Conservation (phyloP, 2,329 filamentous ascomycete species). For the Epichloe sylvatica region DNA sequence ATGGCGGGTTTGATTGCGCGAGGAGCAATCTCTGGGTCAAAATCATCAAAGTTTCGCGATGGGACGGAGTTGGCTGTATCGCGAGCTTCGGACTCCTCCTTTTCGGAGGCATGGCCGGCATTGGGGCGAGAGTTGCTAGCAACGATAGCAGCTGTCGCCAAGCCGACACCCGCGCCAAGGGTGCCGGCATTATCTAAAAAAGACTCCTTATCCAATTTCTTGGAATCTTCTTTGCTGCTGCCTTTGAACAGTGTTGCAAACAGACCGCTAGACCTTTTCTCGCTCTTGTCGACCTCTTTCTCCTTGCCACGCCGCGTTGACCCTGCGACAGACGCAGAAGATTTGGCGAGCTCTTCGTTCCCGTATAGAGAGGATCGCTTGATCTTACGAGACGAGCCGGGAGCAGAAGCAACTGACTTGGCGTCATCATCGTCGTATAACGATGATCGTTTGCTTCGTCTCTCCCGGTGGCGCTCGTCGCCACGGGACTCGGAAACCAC, state of each 20-base stretch:
- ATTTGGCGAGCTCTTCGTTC: slow-evolving; percentile 29
- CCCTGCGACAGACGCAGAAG: slow-evolving; percentile 20
- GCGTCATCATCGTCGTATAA: slow-evolving; percentile 30
- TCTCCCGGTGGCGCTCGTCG: slow-evolving; percentile 20
- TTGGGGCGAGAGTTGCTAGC: slow-evolving; percentile 28
- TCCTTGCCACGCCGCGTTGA: slow-evolving; percentile 24
- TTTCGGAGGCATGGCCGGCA: slow-evolving; percentile 31
- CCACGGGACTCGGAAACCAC: slow-evolving; percentile 32
- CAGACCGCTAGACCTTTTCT: slow-evolving; percentile 27
- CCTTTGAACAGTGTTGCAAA: slow-evolving; percentile 37
- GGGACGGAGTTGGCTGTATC: slow-evolving; percentile 10
- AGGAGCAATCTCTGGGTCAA: slow-evolving; percentile 45
- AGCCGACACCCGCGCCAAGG: slow-evolving; percentile 56
- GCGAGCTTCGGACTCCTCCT: slow-evolving; percentile 22
- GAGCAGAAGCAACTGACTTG: slow-evolving; percentile 24
- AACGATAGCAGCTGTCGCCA: slow-evolving; percentile 33
- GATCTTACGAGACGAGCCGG: slow-evolving; percentile 8
- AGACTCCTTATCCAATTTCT: slow-evolving; percentile 31
- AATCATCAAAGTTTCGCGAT: slow-evolving; percentile 20
- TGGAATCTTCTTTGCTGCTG: slow-evolving; percentile 18
- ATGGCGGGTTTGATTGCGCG: slow-evolving; percentile 50
- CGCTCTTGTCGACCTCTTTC: slow-evolving; percentile 18
- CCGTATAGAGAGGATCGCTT: slow-evolving; percentile 22
- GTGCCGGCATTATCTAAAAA: slow-evolving; percentile 62
- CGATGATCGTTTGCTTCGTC: slow-evolving; percentile 12